phyloP scores from a whole-genome alignment of 2,329 filamentous ascomycete genomes.

The Tolypocladium album region DNA sequence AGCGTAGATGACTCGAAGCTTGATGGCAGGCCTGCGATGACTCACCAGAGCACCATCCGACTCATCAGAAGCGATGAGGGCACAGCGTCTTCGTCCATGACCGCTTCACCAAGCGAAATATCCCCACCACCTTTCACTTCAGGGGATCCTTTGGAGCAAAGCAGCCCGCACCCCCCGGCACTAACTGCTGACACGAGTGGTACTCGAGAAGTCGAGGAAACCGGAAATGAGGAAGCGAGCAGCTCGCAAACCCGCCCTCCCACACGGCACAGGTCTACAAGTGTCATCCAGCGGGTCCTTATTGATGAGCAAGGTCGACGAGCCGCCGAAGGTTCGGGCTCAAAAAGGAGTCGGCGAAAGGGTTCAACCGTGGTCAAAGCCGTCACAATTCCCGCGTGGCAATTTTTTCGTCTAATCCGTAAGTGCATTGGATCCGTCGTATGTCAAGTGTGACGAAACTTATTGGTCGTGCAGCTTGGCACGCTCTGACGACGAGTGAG shows the following conservation, averaged over 20 bases:
- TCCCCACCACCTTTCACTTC: conserved; percentile 10
- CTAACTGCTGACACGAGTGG: neutral
- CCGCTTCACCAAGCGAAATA: conserved; percentile 20
- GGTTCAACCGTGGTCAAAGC: conserved; percentile 56
- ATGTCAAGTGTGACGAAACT: neutral
- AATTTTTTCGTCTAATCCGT: conserved; percentile 92
- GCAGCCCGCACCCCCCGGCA: neutral
- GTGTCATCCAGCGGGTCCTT: conserved; percentile 50
- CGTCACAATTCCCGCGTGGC: conserved; percentile 92
- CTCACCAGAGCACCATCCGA: conserved; percentile 21
- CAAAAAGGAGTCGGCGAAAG: conserved; percentile 32
- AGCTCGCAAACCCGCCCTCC: conserved; percentile 5
- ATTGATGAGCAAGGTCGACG: conserved; percentile 39
- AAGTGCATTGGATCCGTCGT: conserved; percentile 25
- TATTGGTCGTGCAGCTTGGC: conserved; percentile 55
- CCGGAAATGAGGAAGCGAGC: neutral
- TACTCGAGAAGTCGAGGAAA: neutral
- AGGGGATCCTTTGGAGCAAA: neutral
- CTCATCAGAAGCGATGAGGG: conserved; percentile 21
- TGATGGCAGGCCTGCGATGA: conserved; percentile 12
- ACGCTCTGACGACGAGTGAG: conserved; percentile 48
- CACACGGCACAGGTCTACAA: conserved; percentile 40
- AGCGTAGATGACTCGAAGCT: conserved; percentile 14
- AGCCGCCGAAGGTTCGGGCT: conserved; percentile 26
- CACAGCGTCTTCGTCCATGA: conserved; percentile 19